Evolutionary conservation across 495 filamentous ascomycete species (phyloP), one percentile per base, ranked within the genome.

Genomic region (Penicillium flavigenum): DNA sequence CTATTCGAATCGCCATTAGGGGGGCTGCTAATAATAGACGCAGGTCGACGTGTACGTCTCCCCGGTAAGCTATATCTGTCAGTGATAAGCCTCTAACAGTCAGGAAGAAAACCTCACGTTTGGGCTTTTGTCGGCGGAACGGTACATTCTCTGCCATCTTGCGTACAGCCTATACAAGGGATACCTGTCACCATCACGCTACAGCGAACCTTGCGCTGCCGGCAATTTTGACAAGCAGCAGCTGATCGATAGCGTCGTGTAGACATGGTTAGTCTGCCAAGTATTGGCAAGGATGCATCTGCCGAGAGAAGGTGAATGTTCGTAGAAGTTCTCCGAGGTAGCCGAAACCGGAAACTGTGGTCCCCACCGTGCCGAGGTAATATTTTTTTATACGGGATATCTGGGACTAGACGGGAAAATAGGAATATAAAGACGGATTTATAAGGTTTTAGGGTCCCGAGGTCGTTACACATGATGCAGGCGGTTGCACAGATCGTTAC

Each of bases 191-290:
- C 58, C 5, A 58, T 61, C 26, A 72, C 26, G 34, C 65, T 72
- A 47, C 71, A 73, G 17, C 71, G 71, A 2, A 73, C 71, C 58
- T 72, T 73, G 14, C 71, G 71, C 50, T 65, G 57, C 14, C 71
- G 65, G 44, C 71, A 73, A 17, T 57, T 45, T 12, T 72, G 60
- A 32, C 71, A 73, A 2, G 71, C 71, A 17, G 71, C 61, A 8
- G 64, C 58, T 0, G 71, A 73, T 42, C 69, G 57, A 51, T 68
- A 63, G 69, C 76, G 67, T 66, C 74, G 63, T 42, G 64, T 46
- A 24, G 41, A 59, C 58, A 39, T 54, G 24, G 67, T 50, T 73
- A 36, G 8, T 5, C 12, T 54, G 72, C 70, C 44, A 58, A 39
- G n/a, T 36, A 34, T 22, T 32, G 24, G 6, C 24, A 5, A 5